Base-by-base conservation (phyloP, 2,329 filamentous ascomycete species). In the Exophiala oligosperma region DNA sequence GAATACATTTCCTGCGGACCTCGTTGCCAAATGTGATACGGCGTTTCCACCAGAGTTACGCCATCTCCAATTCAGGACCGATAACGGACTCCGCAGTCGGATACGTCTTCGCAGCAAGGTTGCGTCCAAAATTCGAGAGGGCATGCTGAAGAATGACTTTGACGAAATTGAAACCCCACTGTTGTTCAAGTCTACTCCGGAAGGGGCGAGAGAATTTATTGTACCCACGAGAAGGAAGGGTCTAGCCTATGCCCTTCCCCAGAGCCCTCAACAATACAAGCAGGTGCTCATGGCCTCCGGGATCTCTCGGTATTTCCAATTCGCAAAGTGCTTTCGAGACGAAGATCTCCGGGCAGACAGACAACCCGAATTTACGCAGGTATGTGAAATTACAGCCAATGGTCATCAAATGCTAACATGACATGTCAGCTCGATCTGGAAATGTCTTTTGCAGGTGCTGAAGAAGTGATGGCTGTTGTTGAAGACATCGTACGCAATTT, bases 231-330 rank as follows among this genome's bases (percentile, higher is more conserved):
- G 94, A 28, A 83, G 81, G 37, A 81, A 80, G 1, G 91, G 91
- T 0, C 77, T 86, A 60, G 92, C 91, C 2, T 99, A 97, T 73
- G 94, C 94, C 7, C 78, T 99, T 21, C 92, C 92, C 0, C 95
- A 99, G 72, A 97, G 93, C 64, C 94, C 94, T 0, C 94, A 99
- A 72, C 94, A 99, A 73, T 99, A 97, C 72, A 99, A 99, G 76
- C 94, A 99, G 76, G 90, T 97, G 1, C 82, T 99, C 43, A 97
- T 99, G 92, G 90, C 92, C 0, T 89, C 90, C 60, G 93, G 93
- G 0, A 83, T 97, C 9, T 77, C 81, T 1, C 84, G 83, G 41
- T 99, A 99, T 72, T 95, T 88, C 73, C 94, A 99, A 68, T 91
- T 97, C 75, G 95, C 94, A 1, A 88, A 86, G 63, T 99, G 94